Conservation (phyloP, 805 yeast species). For the Phaffomyces opuntiae region DNA sequence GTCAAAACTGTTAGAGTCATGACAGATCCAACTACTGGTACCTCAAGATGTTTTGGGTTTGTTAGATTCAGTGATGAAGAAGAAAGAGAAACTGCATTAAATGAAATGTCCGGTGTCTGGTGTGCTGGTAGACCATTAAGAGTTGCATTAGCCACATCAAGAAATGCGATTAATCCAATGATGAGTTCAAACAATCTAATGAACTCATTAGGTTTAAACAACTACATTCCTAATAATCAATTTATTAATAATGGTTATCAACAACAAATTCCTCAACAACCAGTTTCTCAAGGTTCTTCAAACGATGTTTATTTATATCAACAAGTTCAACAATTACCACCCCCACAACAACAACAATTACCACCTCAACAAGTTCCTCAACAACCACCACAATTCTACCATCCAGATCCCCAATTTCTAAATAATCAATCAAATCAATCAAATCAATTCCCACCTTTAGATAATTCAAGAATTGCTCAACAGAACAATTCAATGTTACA, state of each 20-base stretch:
- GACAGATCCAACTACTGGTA: slow-evolving; percentile 78
- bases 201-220: neutral
- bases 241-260: slow-evolving; percentile 8
- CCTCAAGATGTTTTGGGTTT: slow-evolving; percentile 75
- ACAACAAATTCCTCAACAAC: slow-evolving; percentile 15
- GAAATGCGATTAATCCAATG: slow-evolving; percentile 30
- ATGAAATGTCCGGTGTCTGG: slow-evolving; percentile 76
- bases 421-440: neutral
- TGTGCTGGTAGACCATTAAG: slow-evolving; percentile 71
- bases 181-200: slow-evolving; percentile 1
- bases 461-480: neutral
- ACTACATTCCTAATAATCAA: slow-evolving; percentile 7
- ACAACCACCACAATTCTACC: slow-evolving; percentile 2
- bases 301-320: slow-evolving; percentile 16
- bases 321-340: neutral
- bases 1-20: slow-evolving; percentile 77
- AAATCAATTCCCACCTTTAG: slow-evolving; percentile 3
- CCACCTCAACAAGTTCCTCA: slow-evolving; percentile 16
- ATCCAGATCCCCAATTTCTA: slow-evolving; percentile 15
- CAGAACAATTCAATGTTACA: slow-evolving; percentile 4
- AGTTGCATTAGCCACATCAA: slow-evolving; percentile 75
- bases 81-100: slow-evolving; percentile 60
- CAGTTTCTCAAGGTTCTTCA: slow-evolving; percentile 9
- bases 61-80: slow-evolving; percentile 66
- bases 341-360: slow-evolving; percentile 13